These are phyloP conservation scores for Trichocladium antarcticum DNA, from an alignment of 495 filamentous ascomycete species.

Conservation along the genomic window DNA sequence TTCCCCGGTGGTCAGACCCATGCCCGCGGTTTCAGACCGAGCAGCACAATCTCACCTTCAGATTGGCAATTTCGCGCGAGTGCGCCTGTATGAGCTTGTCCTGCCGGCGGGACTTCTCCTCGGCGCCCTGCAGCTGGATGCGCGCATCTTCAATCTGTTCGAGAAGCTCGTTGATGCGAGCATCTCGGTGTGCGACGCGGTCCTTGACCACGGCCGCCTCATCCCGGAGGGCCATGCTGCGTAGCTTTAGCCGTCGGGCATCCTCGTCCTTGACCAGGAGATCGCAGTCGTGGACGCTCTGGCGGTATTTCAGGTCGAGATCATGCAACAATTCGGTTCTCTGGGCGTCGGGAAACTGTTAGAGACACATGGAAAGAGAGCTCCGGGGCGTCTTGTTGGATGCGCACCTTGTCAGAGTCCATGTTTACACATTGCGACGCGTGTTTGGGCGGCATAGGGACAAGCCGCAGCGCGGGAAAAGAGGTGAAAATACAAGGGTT, in stretches of 20 bases:
- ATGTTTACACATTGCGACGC: conserved; percentile 32
- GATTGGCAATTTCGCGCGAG: conserved; percentile 50
- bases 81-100: conserved; percentile 47
- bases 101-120: conserved; percentile 44
- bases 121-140: conserved; percentile 44
- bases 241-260: conserved; percentile 50
- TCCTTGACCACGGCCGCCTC: conserved; percentile 44
- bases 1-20: background rate
- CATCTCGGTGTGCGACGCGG: conserved; percentile 36
- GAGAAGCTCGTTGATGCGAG: conserved; percentile 48
- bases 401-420: conserved; percentile 33
- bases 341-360: conserved; percentile 15
- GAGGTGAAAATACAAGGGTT: background rate
- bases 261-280: conserved; percentile 57
- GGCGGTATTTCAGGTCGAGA: conserved; percentile 58
- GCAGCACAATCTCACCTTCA: conserved; percentile 45
- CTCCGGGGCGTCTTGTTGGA: background rate
- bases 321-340: conserved; percentile 29
- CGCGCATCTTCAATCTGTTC: conserved; percentile 47
- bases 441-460: conserved; percentile 22
- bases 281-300: conserved; percentile 44
- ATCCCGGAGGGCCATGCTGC: conserved; percentile 55
- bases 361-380: background rate
- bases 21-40: background rate
- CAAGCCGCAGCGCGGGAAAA: background rate